phyloP scores from a whole-genome alignment of 352 stramenopile species.

The Phytophthora nicotianae region DNA sequence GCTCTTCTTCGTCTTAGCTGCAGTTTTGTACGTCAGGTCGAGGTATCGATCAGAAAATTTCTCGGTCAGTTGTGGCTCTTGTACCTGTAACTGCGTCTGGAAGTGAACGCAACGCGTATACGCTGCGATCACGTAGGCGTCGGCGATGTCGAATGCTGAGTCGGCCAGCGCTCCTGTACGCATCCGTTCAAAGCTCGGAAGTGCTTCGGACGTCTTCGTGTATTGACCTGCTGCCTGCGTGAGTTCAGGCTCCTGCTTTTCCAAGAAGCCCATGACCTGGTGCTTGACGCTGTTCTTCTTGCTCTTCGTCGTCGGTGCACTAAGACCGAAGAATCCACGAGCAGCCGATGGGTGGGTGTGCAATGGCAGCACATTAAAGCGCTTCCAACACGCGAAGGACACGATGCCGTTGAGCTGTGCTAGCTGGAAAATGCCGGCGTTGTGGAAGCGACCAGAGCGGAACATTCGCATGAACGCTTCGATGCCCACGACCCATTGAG shows the following conservation, averaged over 20 bases:
- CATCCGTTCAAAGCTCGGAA: conserved; percentile 37
- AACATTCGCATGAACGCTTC: conserved; percentile 90
- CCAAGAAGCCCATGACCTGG: conserved; percentile 71
- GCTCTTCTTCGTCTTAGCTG: conserved; percentile 37
- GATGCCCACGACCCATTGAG: conserved; percentile 75
- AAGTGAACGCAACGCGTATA: conserved; percentile 67
- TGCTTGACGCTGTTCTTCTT: conserved; percentile 66
- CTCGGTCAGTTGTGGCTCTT: conserved; percentile 27
- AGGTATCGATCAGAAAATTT: conserved; percentile 57
- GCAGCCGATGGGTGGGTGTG: conserved; percentile 82
- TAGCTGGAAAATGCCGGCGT: conserved; percentile 85
- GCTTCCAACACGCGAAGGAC: conserved; percentile 76
- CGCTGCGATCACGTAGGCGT: conserved; percentile 82
- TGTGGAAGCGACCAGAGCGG: conserved; percentile 74
- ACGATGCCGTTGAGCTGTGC: conserved; percentile 88
- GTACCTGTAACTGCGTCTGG: conserved; percentile 41
- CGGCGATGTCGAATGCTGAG: conserved; percentile 74
- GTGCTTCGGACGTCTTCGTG: conserved; percentile 4
- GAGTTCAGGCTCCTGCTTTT: conserved; percentile 49
- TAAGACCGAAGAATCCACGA: conserved; percentile 63
- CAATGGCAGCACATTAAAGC: conserved; percentile 52
- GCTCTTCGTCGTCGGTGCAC: conserved; percentile 15
- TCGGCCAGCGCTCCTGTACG: conserved; percentile 50
- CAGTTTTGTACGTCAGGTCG: conserved; percentile 32
- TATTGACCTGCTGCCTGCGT: conserved; percentile 15